Conservation (phyloP, 108 stramenopile species). For the Nitzschia sp. region DNA sequence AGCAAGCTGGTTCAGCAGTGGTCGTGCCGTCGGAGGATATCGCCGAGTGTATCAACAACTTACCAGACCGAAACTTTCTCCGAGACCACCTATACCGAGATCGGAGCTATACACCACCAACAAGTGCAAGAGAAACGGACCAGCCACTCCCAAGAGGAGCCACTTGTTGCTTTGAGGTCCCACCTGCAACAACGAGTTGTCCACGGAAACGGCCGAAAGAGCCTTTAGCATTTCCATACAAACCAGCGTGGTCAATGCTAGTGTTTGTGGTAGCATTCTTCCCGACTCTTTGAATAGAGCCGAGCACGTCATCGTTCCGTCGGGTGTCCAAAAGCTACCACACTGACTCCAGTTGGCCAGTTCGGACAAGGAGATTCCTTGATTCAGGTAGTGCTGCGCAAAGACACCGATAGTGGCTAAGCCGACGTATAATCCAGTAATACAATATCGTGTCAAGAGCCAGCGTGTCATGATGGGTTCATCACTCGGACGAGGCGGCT, state of each 20-base stretch:
- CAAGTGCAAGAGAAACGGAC: conserved; percentile 90
- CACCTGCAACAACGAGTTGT: conserved; percentile 86
- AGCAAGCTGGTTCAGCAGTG: too few relatives aligned
- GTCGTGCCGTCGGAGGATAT: too few relatives aligned
- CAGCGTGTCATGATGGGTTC: conserved; percentile 96
- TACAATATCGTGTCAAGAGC: conserved; percentile 90
- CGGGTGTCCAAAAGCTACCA: conserved; percentile 51
- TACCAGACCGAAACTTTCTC: conserved; percentile 89
- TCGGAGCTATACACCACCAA: conserved; percentile 79
- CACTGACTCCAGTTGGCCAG: conserved; percentile 66
- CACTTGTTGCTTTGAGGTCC: conserved; percentile 89
- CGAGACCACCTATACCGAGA: conserved; percentile 49
- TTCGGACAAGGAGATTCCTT: conserved; percentile 44
- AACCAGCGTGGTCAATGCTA: conserved; percentile 93
- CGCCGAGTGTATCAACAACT: too few relatives aligned
- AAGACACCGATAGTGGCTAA: conserved; percentile 94
- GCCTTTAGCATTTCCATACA: conserved; percentile 97
- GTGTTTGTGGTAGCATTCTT: conserved; percentile 84
- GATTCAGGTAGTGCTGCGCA: conserved; percentile 85
- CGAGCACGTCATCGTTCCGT: conserved; percentile 47
- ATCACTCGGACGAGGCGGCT: conserved; percentile 86
- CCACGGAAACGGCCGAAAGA: conserved; percentile 93
- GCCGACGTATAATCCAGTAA: conserved; percentile 97
- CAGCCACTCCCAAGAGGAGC: conserved; percentile 88
- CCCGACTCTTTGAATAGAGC: conserved; percentile 82